A percentile compares a stretch with the other conserved stretches of the same genome.
phyloP scores from a whole-genome alignment of 371 early-diverging fungal genomes.

The Lichtheimia ornata region DNA sequence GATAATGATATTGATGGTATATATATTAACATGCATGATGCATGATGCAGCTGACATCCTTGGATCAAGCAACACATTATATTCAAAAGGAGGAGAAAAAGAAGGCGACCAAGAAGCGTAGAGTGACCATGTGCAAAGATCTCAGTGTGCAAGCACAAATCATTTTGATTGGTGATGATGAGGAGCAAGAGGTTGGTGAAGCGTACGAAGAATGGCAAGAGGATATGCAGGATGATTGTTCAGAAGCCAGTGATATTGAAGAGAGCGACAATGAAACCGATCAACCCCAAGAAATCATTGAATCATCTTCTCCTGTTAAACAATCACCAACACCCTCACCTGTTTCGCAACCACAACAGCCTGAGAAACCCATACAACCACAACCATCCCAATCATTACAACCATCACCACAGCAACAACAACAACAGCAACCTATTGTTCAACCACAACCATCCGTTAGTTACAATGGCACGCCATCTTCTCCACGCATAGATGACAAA shows the following conservation, averaged over 20 bases:
- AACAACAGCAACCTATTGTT: background rate
- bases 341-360: slow-evolving; percentile 7
- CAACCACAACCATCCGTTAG: background rate
- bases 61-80: slow-evolving; percentile 32
- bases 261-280: slow-evolving; percentile 3
- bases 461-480: background rate
- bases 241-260: slow-evolving; percentile 5
- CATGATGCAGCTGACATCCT: slow-evolving; percentile 32
- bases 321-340: background rate
- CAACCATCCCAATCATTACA: background rate
- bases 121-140: slow-evolving; percentile 23
- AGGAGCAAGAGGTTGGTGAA: slow-evolving; percentile 28
- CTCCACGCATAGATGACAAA: slow-evolving; percentile 4
- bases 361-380: background rate
- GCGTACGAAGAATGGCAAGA: slow-evolving; percentile 40
- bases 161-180: slow-evolving; percentile 29
- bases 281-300: background rate
- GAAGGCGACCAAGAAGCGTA: slow-evolving; percentile 8
- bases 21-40: background rate
- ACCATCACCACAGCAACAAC: background rate
- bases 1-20: no score
- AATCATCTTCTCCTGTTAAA: background rate
- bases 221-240: slow-evolving; percentile 28
- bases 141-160: slow-evolving; percentile 26
- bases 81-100: slow-evolving; percentile 11